Evolutionary conservation across 768 basidiomycete species (phyloP).

Genomic region (Amanita rubescens): DNA sequence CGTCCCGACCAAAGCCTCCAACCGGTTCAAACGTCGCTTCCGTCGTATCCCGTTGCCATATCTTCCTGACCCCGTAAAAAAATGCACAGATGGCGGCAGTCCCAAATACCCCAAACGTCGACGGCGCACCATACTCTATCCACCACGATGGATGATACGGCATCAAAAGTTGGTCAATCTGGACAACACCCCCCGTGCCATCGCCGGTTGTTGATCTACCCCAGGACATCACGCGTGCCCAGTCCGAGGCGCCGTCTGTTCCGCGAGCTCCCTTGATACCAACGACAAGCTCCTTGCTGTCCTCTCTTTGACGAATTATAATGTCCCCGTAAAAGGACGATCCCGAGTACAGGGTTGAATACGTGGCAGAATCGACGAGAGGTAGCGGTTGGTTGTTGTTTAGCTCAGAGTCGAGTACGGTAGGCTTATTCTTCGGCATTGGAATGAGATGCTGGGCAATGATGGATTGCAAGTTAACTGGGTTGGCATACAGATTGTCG

Average conservation of each 20-base stretch:
- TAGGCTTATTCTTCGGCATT: slow-evolving; percentile 21
- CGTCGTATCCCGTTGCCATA: slow-evolving; percentile 71
- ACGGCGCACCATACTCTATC: slow-evolving; percentile 64
- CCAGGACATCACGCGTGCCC: slow-evolving; percentile 61
- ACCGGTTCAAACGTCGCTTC: slow-evolving; percentile 89
- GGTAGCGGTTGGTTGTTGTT: slow-evolving; percentile 69
- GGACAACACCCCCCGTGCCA: slow-evolving; percentile 81
- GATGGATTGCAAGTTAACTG: slow-evolving; percentile 44
- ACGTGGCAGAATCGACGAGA: slow-evolving; percentile 64
- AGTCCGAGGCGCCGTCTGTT: slow-evolving; percentile 53
- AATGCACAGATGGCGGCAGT: slow-evolving; percentile 56
- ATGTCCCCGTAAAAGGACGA: slow-evolving; percentile 72
- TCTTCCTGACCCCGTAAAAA: slow-evolving; percentile 60
- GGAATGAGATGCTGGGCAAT: slow-evolving; percentile 76
- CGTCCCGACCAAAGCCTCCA: slow-evolving; percentile 67
- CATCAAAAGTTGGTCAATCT: slow-evolving; percentile 74
- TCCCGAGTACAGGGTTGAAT: slow-evolving; percentile 69
- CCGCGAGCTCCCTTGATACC: slow-evolving; percentile 71
- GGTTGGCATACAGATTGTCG: slow-evolving; percentile 58
- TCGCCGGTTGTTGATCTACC: slow-evolving; percentile 68
- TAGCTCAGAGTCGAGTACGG: slow-evolving; percentile 19
- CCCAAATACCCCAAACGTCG: slow-evolving; percentile 53
- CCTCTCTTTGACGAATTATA: slow-evolving; percentile 54
- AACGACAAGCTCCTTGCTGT: slow-evolving; percentile 51
- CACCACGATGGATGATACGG: slow-evolving; percentile 90